Conservation (phyloP, 139 green algal genomes). For the Chlamydomonas urium region DNA sequence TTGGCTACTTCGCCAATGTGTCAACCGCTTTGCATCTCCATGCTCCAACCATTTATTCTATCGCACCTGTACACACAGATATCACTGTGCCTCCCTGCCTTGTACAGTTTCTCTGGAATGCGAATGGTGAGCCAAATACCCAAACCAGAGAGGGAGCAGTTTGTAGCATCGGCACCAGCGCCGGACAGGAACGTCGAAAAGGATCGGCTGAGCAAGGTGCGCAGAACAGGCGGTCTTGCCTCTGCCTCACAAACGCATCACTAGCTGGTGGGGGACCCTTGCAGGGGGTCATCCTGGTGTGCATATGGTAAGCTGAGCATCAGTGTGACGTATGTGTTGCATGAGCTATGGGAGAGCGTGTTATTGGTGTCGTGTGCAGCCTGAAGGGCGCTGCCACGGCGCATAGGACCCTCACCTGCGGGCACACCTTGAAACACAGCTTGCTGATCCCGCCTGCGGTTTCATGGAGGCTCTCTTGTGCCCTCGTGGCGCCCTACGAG, state of each 20-base stretch:
- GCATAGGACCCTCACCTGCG: too few species aligned
- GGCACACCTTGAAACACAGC: too few species aligned
- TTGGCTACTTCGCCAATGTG: neutral
- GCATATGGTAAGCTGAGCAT: neutral
- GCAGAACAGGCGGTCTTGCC: neutral
- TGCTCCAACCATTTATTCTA: neutral
- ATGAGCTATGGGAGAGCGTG: too few species aligned
- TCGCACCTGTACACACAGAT: neutral
- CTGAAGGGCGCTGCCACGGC: too few species aligned
- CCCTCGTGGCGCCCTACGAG: neutral
- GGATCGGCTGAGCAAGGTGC: conserved; percentile 23
- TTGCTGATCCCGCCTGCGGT: neutral
- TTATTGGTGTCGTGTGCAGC: too few species aligned
- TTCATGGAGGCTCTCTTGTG: neutral
- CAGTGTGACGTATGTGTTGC: neutral
- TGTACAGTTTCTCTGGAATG: conserved; percentile 27
- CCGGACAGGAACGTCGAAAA: conserved; percentile 24
- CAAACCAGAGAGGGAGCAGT: conserved; percentile 18
- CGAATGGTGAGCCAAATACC: conserved; percentile 18
- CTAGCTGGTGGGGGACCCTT: neutral
- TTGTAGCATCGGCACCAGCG: conserved; percentile 1
- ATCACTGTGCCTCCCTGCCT: too few species aligned
- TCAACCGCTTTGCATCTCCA: neutral
- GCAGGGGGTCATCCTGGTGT: neutral
- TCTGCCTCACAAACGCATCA: neutral